Conservation (phyloP, 495 filamentous ascomycete genomes). For the Paragyromitra xinjiangensis region DNA sequence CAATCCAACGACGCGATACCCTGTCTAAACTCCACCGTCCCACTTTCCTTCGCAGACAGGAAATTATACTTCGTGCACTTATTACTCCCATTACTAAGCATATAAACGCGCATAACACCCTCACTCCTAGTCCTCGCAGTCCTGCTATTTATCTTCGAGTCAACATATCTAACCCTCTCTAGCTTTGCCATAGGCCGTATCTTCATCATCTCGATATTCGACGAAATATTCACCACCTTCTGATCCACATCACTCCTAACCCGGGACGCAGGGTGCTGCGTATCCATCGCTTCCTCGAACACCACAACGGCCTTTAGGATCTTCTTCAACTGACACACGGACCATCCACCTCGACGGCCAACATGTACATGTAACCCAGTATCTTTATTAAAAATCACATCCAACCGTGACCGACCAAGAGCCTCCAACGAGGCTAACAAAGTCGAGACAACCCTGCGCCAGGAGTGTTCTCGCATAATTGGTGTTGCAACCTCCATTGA, state of each 20-base stretch:
- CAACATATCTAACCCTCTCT: slow-evolving; percentile 13
- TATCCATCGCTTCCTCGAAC: slow-evolving; percentile 43
- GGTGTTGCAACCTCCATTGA: slow-evolving; percentile 24
- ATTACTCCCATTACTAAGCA: slow-evolving; percentile 14
- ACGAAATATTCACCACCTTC: not conserved
- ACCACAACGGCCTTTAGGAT: slow-evolving; percentile 43
- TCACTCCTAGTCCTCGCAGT: not conserved
- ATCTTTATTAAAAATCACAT: slow-evolving; percentile 24
- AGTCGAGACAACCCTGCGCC: not conserved
- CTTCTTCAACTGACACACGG: slow-evolving; percentile 28
- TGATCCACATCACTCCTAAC: not conserved
- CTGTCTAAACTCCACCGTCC: slow-evolving; percentile 45
- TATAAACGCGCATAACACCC: not conserved
- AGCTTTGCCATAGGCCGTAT: not conserved
- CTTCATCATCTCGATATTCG: slow-evolving; percentile 16
- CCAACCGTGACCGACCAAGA: not conserved
- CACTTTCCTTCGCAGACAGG: not conserved
- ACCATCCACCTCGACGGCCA: slow-evolving; percentile 38
- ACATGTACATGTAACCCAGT: slow-evolving; percentile 46
- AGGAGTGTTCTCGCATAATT: slow-evolving; percentile 23
- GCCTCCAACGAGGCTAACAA: not conserved
- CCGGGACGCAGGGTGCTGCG: slow-evolving; percentile 28
- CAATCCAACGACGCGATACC: slow-evolving; percentile 18
- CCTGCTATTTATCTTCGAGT: slow-evolving; percentile 11
- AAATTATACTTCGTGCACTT: slow-evolving; percentile 51